These are phyloP conservation scores for Calycina marina DNA, from an alignment of 2,329 filamentous ascomycete species.

Conservation along the genomic window DNA sequence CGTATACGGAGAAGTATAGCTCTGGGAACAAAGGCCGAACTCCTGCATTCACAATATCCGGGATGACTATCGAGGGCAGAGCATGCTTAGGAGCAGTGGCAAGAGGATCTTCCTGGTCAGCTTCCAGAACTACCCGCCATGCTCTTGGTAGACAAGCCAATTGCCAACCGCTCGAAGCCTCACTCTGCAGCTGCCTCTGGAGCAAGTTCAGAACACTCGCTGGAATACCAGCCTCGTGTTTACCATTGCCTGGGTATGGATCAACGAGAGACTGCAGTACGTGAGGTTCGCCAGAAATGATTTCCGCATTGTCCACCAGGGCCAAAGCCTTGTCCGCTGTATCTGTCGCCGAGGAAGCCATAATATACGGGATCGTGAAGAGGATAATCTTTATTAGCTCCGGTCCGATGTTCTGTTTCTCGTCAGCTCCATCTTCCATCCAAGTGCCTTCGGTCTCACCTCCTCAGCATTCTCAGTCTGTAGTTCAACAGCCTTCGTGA, in stretches of 20 bases:
- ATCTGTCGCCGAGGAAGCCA: constrained; percentile 56
- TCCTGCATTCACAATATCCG: constrained; percentile 60
- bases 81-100: constrained; percentile 54
- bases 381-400: constrained; percentile 96
- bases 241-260: constrained; percentile 56
- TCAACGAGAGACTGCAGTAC: constrained; percentile 75
- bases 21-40: constrained; percentile 75
- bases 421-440: background rate
- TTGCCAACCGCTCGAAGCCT: constrained; percentile 62
- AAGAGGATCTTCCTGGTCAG: constrained; percentile 45
- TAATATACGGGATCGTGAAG: constrained; percentile 80
- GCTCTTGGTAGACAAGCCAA: constrained; percentile 54
- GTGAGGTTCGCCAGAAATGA: constrained; percentile 82
- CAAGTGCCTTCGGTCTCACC: constrained; percentile 35
- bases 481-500: constrained; percentile 76
- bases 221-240: constrained; percentile 45
- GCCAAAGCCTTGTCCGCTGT: constrained; percentile 61
- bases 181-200: constrained; percentile 71
- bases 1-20: constrained; percentile 85
- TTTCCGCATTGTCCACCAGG: constrained; percentile 84
- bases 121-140: constrained; percentile 48
- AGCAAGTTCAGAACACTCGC: constrained; percentile 67
- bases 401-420: constrained; percentile 46
- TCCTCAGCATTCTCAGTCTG: constrained; percentile 90
- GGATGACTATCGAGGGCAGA: constrained; percentile 63